These are phyloP conservation scores for Aspergillus awamori DNA, from an alignment of 2,329 filamentous ascomycete genomes.

Conservation along the genomic window DNA sequence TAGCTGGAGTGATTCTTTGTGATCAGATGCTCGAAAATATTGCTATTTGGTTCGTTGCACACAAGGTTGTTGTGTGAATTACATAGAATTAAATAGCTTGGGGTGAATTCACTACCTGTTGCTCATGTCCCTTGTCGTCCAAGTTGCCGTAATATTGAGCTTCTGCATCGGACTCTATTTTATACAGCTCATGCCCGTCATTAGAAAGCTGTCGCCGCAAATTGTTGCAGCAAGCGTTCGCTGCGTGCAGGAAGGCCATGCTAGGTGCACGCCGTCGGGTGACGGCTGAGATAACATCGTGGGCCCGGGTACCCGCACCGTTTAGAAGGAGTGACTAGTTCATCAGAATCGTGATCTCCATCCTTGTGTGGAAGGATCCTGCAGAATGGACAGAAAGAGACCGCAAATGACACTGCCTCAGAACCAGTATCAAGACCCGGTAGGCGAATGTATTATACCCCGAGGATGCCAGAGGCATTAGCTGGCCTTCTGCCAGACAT, in stretches of 20 bases:
- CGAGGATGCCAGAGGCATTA: too few species aligned
- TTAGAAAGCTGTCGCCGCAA: conserved; percentile 71
- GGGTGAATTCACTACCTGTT: conserved; percentile 92
- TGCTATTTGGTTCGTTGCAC: conserved; percentile 92
- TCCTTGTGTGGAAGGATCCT: not conserved
- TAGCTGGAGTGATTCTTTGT: conserved; percentile 79
- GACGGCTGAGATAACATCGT: conserved; percentile 74
- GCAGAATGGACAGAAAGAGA: conserved; percentile 53
- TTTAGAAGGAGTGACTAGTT: conserved; percentile 64
- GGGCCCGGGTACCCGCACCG: conserved; percentile 48
- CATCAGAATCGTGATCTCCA: conserved; percentile 15
- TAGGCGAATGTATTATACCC: conserved; percentile 62
- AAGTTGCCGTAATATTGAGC: conserved; percentile 90
- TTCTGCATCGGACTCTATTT: conserved; percentile 74
- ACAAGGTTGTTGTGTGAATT: conserved; percentile 82
- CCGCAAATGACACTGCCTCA: conserved; percentile 91
- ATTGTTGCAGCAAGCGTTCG: conserved; percentile 75
- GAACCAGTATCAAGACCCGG: conserved; percentile 81
- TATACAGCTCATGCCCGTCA: conserved; percentile 60
- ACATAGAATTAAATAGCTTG: conserved; percentile 87
- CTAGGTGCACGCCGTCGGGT: conserved; percentile 73
- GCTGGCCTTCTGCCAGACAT: conserved; percentile 81
- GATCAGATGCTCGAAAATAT: conserved; percentile 92
- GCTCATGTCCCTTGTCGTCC: conserved; percentile 80
- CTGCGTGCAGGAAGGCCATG: conserved; percentile 85